Evolutionary conservation across 2,329 filamentous ascomycete genomes (phyloP), one percentile per base, ranked within the genome.

Genomic region (Xylariaceae sp.): DNA sequence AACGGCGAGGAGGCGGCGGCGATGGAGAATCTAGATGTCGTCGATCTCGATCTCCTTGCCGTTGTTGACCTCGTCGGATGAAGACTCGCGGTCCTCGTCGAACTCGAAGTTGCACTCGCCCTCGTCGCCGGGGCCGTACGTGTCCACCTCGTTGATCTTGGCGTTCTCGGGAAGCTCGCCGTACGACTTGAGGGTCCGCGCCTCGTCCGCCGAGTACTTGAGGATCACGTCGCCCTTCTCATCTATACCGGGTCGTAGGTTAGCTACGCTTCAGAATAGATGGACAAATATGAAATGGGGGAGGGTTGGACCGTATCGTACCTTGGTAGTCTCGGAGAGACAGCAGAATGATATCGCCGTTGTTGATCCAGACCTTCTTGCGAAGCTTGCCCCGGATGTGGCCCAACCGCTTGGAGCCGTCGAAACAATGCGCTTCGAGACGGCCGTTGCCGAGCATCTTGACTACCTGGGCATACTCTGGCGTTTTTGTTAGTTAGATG

Each of bases 291-390:
- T 4, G 6, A 3, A 3, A 37, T 44, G 19, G 42, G 42, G 42
- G 42, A 10, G 42, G 19, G 77, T 95, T 91, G 6, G 32, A 12
- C 14, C 32, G 32, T 14, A 3, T 37, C 32, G 32, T 37, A 37
- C 32, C 32, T 75, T 96, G 91, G 80, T 96, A 96, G 76, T 96
- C 92, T 68, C 91, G 90, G 60, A 96, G 88, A 37, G 89, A 93
- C 60, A 93, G 82, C 44, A 93, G 85, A 75, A 93, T 93, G 74
- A 96, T 96, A 75, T 96, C 91, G 73, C 92, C 92, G 81, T 96
- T 92, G 84, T 96, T 97, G 84, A 97, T 97, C 92, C 92, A 97
- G 77, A 98, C 95, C 86, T 99, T 99, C 86, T 99, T 99, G 71
- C 95, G 88, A 71, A 99, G 90, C 80, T 99, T 98, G 79, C 93